A percentile compares a stretch with the other conserved stretches of the same genome.
phyloP scores from a whole-genome alignment of 2,329 filamentous ascomycete genomes.

The Diplocarpon mali region DNA sequence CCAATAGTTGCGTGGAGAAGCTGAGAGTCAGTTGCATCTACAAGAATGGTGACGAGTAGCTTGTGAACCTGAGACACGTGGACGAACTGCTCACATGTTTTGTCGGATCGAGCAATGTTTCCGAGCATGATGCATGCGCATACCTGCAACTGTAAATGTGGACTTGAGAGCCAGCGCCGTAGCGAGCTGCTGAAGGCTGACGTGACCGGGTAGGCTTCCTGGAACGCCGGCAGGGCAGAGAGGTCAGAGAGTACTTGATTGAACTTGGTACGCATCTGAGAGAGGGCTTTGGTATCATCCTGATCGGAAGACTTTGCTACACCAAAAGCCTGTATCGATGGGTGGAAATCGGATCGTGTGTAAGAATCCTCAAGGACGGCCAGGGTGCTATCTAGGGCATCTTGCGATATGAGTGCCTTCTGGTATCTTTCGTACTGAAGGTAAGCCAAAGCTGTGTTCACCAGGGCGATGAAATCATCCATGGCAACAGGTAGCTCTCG shows the following conservation, averaged over 20 bases:
- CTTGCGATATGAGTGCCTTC: conserved; percentile 32
- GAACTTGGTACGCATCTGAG: conserved; percentile 38
- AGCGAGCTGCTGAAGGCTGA: conserved; percentile 34
- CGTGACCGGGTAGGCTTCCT: conserved; percentile 32
- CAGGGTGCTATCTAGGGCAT: conserved; percentile 33
- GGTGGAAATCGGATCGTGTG: conserved; percentile 30
- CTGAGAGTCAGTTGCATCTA: conserved; percentile 35
- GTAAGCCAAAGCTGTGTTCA: conserved; percentile 43
- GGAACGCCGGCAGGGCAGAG: conserved; percentile 39
- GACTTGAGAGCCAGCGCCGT: conserved; percentile 36
- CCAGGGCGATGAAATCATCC: conserved; percentile 43
- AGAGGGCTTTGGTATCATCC: conserved; percentile 38
- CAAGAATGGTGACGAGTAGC: conserved; percentile 36
- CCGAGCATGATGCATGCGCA: conserved; percentile 50
- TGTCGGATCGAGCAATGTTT: conserved; percentile 50
- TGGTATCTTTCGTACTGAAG: conserved; percentile 44
- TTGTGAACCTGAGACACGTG: conserved; percentile 32
- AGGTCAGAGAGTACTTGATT: conserved; percentile 40
- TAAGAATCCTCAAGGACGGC: conserved; percentile 38
- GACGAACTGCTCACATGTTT: conserved; percentile 40
- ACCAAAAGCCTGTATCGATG: conserved; percentile 13
- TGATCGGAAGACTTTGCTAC: conserved; percentile 19
- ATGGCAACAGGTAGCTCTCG: conserved; percentile 34
- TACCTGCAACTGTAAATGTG: conserved; percentile 36
- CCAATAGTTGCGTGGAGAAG: conserved; percentile 46